Conservation (phyloP, 1,284 basidiomycete genomes). For the Ustilago sp. region DNA sequence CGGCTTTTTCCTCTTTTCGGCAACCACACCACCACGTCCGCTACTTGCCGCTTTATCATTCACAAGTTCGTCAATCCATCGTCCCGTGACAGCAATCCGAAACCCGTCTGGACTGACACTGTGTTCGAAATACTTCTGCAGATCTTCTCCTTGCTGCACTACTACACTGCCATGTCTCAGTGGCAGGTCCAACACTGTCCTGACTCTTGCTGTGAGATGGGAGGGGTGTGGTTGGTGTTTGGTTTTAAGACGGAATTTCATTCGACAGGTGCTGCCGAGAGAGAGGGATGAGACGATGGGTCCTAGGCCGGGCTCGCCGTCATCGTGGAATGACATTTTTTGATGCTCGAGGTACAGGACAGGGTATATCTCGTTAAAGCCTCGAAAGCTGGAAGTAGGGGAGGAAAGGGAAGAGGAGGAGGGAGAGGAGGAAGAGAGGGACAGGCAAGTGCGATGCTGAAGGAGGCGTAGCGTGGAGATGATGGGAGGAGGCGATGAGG, state of each 20-base stretch:
- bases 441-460: constrained; percentile 11
- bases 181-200: constrained; percentile 27
- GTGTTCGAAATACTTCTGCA: constrained; percentile 43
- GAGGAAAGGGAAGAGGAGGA: background rate
- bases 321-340: constrained; percentile 57
- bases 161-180: constrained; percentile 39
- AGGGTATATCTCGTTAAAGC: constrained; percentile 59
- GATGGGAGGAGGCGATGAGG: constrained; percentile 20
- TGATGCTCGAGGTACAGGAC: constrained; percentile 50
- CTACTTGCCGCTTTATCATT: constrained; percentile 1
- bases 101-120: constrained; percentile 34
- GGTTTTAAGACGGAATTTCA: constrained; percentile 51
- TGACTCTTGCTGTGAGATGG: background rate
- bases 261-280: constrained; percentile 43
- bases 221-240: constrained; percentile 9
- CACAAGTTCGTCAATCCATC: constrained; percentile 26
- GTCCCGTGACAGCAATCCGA: constrained; percentile 40
- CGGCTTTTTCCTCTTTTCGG: background rate
- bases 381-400: background rate
- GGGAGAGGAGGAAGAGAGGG: background rate
- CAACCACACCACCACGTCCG: background rate
- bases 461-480: constrained; percentile 25
- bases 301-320: constrained; percentile 55
- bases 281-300: constrained; percentile 52
- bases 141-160: constrained; percentile 39